Evolutionary conservation across 139 green algal genomes (phyloP).

Genomic region (Picochlorum sp.): DNA sequence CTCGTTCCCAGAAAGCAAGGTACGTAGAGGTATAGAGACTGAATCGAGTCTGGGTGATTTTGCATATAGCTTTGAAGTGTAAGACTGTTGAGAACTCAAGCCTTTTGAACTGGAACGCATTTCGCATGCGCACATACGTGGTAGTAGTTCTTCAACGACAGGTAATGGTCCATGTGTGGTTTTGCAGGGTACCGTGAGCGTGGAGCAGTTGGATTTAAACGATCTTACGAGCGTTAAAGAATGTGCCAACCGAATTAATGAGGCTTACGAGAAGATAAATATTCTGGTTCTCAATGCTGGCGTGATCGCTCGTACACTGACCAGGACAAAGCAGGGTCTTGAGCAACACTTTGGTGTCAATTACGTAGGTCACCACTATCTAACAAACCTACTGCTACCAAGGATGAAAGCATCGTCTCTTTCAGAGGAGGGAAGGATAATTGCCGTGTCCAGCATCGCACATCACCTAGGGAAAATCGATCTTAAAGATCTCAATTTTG

Average conservation of each 20-base stretch:
- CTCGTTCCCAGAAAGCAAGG: too few relatives aligned
- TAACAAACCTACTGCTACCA: slow-evolving; percentile 52
- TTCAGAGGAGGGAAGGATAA: slow-evolving; percentile 31
- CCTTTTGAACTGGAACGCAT: too few relatives aligned
- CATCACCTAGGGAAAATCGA: slow-evolving; percentile 58
- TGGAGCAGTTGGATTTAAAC: slow-evolving; percentile 41
- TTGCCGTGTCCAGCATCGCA: slow-evolving; percentile 58
- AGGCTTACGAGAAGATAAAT: slow-evolving; percentile 34
- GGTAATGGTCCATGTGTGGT: too few relatives aligned
- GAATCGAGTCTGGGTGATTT: too few relatives aligned
- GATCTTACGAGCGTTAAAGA: slow-evolving; percentile 38
- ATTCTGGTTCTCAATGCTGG: slow-evolving; percentile 71
- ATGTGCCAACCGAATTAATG: slow-evolving; percentile 26
- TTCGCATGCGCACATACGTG: too few relatives aligned
- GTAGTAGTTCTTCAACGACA: too few relatives aligned
- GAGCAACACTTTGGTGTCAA: slow-evolving; percentile 45
- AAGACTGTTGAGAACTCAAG: too few relatives aligned
- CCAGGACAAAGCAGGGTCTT: slow-evolving; percentile 55
- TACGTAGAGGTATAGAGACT: too few relatives aligned
- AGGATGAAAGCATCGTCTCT: slow-evolving; percentile 18
- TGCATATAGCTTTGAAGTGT: too few relatives aligned
- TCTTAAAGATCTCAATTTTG: slow-evolving; percentile 56
- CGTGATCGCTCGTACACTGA: slow-evolving; percentile 55
- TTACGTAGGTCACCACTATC: slow-evolving; percentile 51
- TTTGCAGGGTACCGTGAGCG: too few relatives aligned